Base-by-base conservation (phyloP, 805 yeast genomes). In the Peterozyma xylosa region DNA sequence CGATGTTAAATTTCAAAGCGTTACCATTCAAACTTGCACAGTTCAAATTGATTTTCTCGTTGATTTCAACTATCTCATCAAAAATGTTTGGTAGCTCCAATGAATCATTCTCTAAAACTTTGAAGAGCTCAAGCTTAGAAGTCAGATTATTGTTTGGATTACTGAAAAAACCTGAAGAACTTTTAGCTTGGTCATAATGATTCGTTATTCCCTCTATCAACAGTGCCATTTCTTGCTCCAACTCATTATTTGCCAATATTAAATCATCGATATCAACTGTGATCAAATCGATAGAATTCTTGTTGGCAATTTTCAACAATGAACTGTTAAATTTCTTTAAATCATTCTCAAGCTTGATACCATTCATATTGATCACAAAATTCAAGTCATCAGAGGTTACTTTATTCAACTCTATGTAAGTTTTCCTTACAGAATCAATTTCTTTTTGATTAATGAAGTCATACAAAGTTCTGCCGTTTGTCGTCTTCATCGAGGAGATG, bases 161-260 rank as follows among this genome's bases (percentile, higher is more conserved):
- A 17, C 58, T 53, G n/a, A 72, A 60, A 6, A 66, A 48, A 4
- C 62, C 61, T 2, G 65, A 54, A 9, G 77, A 84, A 48, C 74
- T 63, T 11, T 64, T 52, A 51, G 95, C 85, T 56, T 86, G 88
- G 59, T 89, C 96, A 53, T 80, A 87, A 62, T 89, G 96, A 43
- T 76, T 77, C 10, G 96, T 82, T 39, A 89, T 65, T 53, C 89
- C 77, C 45, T 78, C 80, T 32, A 90, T 64, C 14, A 83, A 66
- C 2, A 74, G 70, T 1, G 86, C 95, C 60, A 87, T 70, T 42
- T 84, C 93, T 46, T 72, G 70, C 43, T 87, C 95, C 40, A 78
- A 55, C 1, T 68, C 64, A 13, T 62, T 53, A 48, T 75, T 78
- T n/a, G 53, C 35, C n/a, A 42, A 35, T 5, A 54, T 39, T 27